Evolutionary conservation across 768 basidiomycete species (phyloP).

Genomic region (Galerina marginata): DNA sequence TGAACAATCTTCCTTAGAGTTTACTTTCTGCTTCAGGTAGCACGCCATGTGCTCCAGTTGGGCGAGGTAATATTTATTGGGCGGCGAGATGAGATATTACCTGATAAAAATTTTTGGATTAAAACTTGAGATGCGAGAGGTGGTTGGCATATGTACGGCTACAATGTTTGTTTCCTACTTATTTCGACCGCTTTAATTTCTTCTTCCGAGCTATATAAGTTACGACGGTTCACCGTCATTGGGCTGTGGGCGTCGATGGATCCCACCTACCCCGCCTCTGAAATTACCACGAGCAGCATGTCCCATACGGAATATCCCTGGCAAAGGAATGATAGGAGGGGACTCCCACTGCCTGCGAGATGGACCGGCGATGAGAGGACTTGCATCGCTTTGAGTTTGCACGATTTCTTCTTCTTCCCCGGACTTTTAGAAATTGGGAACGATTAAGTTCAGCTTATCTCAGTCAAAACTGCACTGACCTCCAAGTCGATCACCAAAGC

Average conservation of each 20-base stretch:
- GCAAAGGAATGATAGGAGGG: conserved; percentile 31
- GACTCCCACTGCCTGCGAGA: conserved; percentile 20
- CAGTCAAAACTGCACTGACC: conserved; percentile 42
- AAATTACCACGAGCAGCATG: conserved; percentile 58
- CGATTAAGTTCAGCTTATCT: conserved; percentile 13
- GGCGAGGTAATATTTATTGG: too few species aligned
- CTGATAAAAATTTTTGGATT: too few species aligned
- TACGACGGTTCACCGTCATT: conserved; percentile 5
- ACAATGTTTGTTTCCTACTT: not conserved
- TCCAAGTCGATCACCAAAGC: conserved; percentile 87
- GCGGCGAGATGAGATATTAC: too few species aligned
- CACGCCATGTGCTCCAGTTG: too few species aligned
- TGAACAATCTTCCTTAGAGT: too few species aligned
- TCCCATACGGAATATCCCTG: conserved; percentile 57
- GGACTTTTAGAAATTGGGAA: conserved; percentile 30
- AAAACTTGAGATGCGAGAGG: not conserved
- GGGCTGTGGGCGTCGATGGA: conserved; percentile 2
- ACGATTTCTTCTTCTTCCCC: conserved; percentile 41
- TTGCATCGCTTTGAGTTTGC: conserved; percentile 1
- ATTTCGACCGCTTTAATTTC: not conserved
- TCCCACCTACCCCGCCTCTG: conserved; percentile 10
- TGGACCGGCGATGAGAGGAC: conserved; percentile 1
- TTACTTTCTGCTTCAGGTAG: too few species aligned
- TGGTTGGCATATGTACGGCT: not conserved
- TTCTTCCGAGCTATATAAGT: not conserved